Evolutionary conservation across 768 basidiomycete species (phyloP), one percentile per base, ranked within the genome.

Genomic region (Xerocomus spinulosus): DNA sequence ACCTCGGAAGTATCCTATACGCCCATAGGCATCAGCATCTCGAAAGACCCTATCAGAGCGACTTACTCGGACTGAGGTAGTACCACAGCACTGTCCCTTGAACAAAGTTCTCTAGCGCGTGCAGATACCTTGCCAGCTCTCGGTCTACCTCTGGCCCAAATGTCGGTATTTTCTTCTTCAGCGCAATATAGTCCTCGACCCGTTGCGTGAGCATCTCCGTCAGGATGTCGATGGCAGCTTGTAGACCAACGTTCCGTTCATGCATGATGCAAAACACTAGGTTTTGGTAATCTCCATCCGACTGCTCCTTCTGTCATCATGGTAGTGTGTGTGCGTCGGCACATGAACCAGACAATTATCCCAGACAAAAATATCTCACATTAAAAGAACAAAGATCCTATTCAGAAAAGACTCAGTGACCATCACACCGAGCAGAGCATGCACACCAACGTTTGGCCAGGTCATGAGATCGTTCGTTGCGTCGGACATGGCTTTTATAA

Each of bases 391-490:
- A 59, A 32, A 57, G 61, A 51, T 62, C 60, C 63, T 66, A 23
- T 54, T 38, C 24, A 40, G 41, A 43, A 35, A 25, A 39, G 28
- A 25, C 36, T 67, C 49, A 67, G 54, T 18, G 1, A 34, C 24
- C 0, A 24, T 42, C 29, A 13, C 49, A 33, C 47, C 28, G 6
- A n/a, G 44, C 37, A 34, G 48, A 50, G 32, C 41, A 42, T 18
- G 40, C 8, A 13, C 5, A 68, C 69, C 7, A 20, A 70, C 69
- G 34, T 70, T 70, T n/a, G 69, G 69, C 69, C 69, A 70, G 2
- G 69, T 71, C 69, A 70, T 71, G 15, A 70, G 64, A 45, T 70
- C 69, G 14, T 51, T 70, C 0, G 67, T 70, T n/a, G 68, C 69
- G n/a, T 70, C 62, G 32, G 69, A 70, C 69, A 70, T 69, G 17